These are phyloP conservation scores for Suillus alpinus DNA, from an alignment of 768 basidiomycete genomes.

Conservation along the genomic window DNA sequence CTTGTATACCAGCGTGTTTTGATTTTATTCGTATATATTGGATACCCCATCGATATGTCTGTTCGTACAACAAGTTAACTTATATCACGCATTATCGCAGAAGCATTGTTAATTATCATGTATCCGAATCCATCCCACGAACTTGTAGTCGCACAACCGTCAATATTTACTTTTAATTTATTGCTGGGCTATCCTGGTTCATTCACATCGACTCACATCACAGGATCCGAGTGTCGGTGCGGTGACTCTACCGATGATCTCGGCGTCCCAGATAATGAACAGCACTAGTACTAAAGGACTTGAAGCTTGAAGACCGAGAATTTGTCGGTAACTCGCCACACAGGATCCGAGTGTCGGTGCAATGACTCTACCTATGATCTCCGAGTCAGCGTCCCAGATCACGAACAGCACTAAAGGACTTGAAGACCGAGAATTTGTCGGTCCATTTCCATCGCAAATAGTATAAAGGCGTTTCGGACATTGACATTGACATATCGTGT, in stretches of 20 bases:
- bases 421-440: no score
- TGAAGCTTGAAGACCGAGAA: not conserved
- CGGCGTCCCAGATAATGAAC: not conserved
- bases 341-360: no score
- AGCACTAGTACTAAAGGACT: not conserved
- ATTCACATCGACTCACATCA: constrained; percentile 19
- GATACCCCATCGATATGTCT: not conserved
- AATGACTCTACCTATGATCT: no score
- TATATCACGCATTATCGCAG: not conserved
- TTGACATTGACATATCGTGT: not conserved
- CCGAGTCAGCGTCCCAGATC: no score
- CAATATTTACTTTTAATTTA: not conserved
- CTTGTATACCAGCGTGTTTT: not conserved
- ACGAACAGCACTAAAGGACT: no score
- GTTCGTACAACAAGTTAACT: not conserved
- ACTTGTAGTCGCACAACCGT: no score
- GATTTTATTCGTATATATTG: not conserved
- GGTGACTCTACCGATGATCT: not conserved
- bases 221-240: constrained; percentile 1
- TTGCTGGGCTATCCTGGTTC: not conserved
- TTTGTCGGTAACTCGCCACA: not conserved
- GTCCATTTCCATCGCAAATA: not conserved
- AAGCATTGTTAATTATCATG: not conserved
- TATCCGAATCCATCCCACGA: not conserved
- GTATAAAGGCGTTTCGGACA: not conserved